Percentiles rank a stretch among this genome's conserved stretches.
Conservation (phyloP, 495 filamentous ascomycete species). For the Annulohypoxylon nitens region DNA sequence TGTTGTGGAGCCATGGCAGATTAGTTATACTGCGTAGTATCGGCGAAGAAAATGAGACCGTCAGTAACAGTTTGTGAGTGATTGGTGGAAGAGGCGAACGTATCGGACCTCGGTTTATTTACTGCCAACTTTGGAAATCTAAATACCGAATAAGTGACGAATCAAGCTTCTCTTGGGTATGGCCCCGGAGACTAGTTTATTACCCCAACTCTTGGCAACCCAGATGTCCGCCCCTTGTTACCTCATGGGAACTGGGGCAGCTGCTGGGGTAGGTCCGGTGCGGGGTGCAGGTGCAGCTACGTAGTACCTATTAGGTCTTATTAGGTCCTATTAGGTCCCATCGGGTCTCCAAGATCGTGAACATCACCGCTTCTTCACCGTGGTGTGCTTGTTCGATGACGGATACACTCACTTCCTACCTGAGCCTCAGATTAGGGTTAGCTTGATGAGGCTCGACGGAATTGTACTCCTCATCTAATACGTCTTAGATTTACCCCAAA, state of each 20-base stretch:
- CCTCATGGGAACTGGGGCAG: slow-evolving; percentile 6
- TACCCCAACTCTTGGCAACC: slow-evolving; percentile 36
- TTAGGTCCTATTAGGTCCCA: no score
- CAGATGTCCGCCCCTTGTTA: slow-evolving; percentile 1
- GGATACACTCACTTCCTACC: not conserved
- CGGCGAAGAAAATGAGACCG: not conserved
- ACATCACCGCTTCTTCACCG: not conserved
- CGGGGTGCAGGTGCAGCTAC: slow-evolving; percentile 22
- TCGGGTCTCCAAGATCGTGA: not conserved
- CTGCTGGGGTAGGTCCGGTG: slow-evolving; percentile 17
- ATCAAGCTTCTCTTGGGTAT: slow-evolving; percentile 33
- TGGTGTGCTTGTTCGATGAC: not conserved
- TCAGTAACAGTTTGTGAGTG: not conserved
- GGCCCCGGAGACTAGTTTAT: not conserved
- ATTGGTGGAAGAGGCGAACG: slow-evolving; percentile 15
- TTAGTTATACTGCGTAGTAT: not conserved
- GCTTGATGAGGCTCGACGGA: not conserved
- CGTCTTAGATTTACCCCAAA: slow-evolving; percentile 3
- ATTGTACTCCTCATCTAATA: not conserved
- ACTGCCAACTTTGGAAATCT: slow-evolving; percentile 1
- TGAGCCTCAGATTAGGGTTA: not conserved
- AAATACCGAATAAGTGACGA: slow-evolving; percentile 11
- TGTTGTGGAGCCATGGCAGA: slow-evolving; percentile 1
- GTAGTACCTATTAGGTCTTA: no score
- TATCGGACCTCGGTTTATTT: slow-evolving; percentile 12